Base-by-base conservation (phyloP, 331 rosid species). In the Phaseolus coccineus region DNA sequence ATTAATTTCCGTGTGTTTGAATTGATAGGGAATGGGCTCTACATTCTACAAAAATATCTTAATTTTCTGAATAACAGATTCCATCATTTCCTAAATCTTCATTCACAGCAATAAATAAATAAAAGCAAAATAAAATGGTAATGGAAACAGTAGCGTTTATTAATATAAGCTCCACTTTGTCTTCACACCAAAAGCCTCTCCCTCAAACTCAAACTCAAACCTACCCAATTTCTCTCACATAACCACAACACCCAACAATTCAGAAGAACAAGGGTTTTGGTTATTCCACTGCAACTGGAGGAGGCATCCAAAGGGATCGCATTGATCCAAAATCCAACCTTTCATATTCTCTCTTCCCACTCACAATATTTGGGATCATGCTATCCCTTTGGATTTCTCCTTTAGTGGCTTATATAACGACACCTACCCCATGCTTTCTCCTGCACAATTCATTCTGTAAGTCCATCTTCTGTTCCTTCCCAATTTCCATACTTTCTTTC, bases 271-370 rank as follows among this genome's bases (percentile, higher is more conserved):
- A 73, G 61, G 11, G 77, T 56, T 19, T 56, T 44, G 76, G 67
- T 78, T 74, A 78, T 78, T 85, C 77, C 27, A 77, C 82, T 89
- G 94, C 91, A 81, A 81, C 93, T 87, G 50, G 84, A 93, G 96
- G 87, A 91, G 85, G 91, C 89, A 91, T 91, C 97, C 97, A 93
- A 93, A 93, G 97, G 97, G 97, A 93, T 93, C 97, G 97, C 97
- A 93, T 93, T 93, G 97, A 93, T 93, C 97, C 93, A 47, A 83
- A 74, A 74, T 78, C 56, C 27, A 28, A 28, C 22, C 82, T 48
- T 80, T 78, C 7, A 27, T 71, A 53, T 44, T 39, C 48, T 65
- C 8, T 27, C 25, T 12, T 73, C 47, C 27, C 67, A 19, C 33
- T 63, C 44, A 39, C 61, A 27, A 84, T 16, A 70, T 64, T 90